Conservation (phyloP, 495 filamentous ascomycete species). For the Lepraria neglecta region DNA sequence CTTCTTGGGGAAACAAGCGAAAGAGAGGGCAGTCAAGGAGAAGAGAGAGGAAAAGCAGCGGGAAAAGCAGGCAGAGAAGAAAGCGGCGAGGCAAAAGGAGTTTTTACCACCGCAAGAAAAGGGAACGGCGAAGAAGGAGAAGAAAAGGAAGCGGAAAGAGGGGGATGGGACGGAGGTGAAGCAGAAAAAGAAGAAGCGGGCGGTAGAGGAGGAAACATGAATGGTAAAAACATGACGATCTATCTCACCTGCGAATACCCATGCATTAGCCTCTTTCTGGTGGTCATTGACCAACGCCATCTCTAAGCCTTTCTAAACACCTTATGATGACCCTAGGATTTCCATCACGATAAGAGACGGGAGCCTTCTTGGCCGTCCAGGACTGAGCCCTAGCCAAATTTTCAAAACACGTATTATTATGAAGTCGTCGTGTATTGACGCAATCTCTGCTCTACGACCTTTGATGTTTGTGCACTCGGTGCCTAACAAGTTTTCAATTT, state of each 20-base stretch:
- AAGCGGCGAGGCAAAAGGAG: slow-evolving; percentile 73
- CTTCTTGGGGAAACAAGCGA: slow-evolving; percentile 86
- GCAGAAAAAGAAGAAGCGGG: slow-evolving; percentile 39
- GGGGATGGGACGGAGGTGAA: slow-evolving; percentile 47
- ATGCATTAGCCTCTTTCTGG: neutral
- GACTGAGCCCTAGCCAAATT: too few species aligned
- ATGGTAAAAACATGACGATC: neutral
- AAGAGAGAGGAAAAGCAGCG: slow-evolving; percentile 73
- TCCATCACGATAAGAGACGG: too few species aligned
- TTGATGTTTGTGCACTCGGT: too few species aligned
- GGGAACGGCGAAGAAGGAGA: slow-evolving; percentile 46
- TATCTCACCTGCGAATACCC: neutral
- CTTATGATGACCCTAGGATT: too few species aligned
- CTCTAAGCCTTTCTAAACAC: too few species aligned
- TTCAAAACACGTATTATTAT: too few species aligned
- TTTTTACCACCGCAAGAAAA: slow-evolving; percentile 79
- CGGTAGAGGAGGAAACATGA: neutral
- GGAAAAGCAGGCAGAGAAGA: slow-evolving; percentile 81
- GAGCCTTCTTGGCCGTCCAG: too few species aligned
- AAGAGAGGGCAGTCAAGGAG: slow-evolving; percentile 73
- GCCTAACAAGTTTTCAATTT: too few species aligned
- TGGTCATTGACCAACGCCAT: too few species aligned
- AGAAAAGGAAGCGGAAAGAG: slow-evolving; percentile 54
- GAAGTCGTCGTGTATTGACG: too few species aligned
- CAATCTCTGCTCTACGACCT: too few species aligned